These are phyloP conservation scores for Acorus gramineus DNA, from an alignment of 106 monocot species.

Conservation along the genomic window DNA sequence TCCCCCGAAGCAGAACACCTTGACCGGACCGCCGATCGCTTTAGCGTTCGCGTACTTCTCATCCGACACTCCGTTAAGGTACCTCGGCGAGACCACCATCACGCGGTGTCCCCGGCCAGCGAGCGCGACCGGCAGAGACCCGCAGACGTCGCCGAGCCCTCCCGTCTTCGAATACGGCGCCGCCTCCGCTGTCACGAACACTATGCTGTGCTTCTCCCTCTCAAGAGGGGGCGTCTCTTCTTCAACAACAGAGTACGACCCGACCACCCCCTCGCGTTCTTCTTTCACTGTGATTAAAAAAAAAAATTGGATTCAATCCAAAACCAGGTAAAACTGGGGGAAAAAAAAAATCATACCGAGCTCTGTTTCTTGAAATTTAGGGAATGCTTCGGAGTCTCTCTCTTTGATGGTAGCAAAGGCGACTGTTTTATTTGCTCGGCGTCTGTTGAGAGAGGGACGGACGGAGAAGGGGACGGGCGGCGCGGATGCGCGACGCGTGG, in stretches of 20 bases:
- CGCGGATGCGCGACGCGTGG: too few relatives aligned
- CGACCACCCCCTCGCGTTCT: not conserved
- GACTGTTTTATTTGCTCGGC: too few relatives aligned
- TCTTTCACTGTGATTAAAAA: not conserved
- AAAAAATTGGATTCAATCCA: too few relatives aligned
- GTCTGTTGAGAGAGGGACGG: too few relatives aligned
- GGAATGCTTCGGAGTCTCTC: too few relatives aligned
- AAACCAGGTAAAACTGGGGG: too few relatives aligned
- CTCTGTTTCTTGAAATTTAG: too few relatives aligned
- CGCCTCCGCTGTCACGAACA: slow-evolving; percentile 62
- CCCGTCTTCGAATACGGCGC: slow-evolving; percentile 59
- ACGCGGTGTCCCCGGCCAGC: slow-evolving; percentile 82
- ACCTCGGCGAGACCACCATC: slow-evolving; percentile 86
- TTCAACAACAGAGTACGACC: not conserved
- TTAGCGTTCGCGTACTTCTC: slow-evolving; percentile 25
- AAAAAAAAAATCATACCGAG: too few relatives aligned
- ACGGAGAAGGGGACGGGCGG: too few relatives aligned
- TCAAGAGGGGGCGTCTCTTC: slow-evolving; percentile 8
- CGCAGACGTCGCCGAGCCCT: slow-evolving; percentile 85
- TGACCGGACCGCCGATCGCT: slow-evolving; percentile 34
- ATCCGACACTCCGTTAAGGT: slow-evolving; percentile 48
- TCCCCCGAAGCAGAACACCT: slow-evolving; percentile 59
- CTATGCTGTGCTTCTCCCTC: slow-evolving; percentile 19
- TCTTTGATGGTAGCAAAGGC: too few relatives aligned
- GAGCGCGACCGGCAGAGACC: slow-evolving; percentile 78